phyloP scores from a whole-genome alignment of 2,329 filamentous ascomycete genomes.

The Huntiella abstrusa region DNA sequence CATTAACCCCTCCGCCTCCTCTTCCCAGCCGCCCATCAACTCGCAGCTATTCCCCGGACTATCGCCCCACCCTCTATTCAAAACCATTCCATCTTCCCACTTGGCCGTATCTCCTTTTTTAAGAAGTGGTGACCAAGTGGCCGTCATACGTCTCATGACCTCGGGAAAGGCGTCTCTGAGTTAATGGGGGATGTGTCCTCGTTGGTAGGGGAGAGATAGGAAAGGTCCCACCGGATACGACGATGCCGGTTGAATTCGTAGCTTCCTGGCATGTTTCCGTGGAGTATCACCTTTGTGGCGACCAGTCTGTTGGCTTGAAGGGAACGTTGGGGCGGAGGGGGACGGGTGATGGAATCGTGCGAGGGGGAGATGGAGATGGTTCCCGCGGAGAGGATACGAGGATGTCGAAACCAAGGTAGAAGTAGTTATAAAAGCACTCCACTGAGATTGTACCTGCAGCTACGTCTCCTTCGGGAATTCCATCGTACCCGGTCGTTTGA shows the following conservation, averaged over 20 bases:
- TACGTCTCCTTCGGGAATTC: slow-evolving; percentile 39
- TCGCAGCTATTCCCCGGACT: slow-evolving; percentile 82
- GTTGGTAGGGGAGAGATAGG: slow-evolving; percentile 24
- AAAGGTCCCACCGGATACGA: slow-evolving; percentile 69
- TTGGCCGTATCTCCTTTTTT: slow-evolving; percentile 31
- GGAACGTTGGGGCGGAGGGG: slow-evolving; percentile 16
- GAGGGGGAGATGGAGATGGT: slow-evolving; percentile 45
- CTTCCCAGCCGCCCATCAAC: slow-evolving; percentile 70
- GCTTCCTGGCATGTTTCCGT: slow-evolving; percentile 86
- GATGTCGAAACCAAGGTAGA: slow-evolving; percentile 84
- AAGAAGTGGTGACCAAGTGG: slow-evolving; percentile 52
- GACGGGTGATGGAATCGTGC: slow-evolving; percentile 13
- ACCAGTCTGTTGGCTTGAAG: slow-evolving; percentile 47
- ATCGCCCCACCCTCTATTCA: slow-evolving; percentile 81
- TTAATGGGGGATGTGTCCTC: slow-evolving; percentile 17
- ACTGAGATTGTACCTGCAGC: slow-evolving; percentile 35
- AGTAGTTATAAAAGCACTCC: slow-evolving; percentile 94
- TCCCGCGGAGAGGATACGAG: slow-evolving; percentile 61
- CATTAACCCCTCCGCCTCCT: slow-evolving; percentile 28
- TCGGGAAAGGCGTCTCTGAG: slow-evolving; percentile 65
- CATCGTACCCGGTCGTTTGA: slow-evolving; percentile 22
- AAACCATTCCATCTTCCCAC: slow-evolving; percentile 57
- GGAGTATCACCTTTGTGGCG: slow-evolving; percentile 79
- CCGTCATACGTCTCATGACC: slow-evolving; percentile 48
- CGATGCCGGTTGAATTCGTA: slow-evolving; percentile 94